Conservation (phyloP, 2,329 filamentous ascomycete genomes). For the Penicillium freii region DNA sequence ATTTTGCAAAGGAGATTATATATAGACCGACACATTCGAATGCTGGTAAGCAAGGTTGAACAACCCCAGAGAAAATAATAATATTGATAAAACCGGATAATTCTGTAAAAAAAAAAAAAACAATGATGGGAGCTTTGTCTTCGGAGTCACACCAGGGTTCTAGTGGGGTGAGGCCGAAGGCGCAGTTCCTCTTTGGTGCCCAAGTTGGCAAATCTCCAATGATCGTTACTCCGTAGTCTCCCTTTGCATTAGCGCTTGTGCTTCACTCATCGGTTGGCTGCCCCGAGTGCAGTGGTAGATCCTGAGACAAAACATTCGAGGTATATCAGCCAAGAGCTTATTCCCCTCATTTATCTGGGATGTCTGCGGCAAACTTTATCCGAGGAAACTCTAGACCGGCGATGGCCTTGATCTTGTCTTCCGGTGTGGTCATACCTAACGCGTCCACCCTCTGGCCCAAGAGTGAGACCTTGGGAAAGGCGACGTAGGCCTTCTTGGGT, state of each 20-base stretch:
- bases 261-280: not conserved
- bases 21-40: not conserved
- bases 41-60: not conserved
- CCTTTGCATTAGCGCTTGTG: not conserved
- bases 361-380: too few species aligned
- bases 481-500: too few species aligned
- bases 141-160: not conserved
- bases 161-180: not conserved
- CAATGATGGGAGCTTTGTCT: not conserved
- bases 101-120: not conserved
- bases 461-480: too few species aligned
- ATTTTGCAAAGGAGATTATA: not conserved
- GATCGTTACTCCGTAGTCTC: not conserved
- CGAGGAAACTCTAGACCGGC: too few species aligned
- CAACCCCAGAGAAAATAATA: too few species aligned
- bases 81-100: not conserved
- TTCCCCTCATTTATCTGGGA: not conserved
- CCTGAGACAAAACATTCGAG: not conserved
- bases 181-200: constrained; percentile 3
- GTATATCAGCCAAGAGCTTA: not conserved
- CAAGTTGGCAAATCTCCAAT: not conserved
- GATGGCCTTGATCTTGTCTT: too few species aligned
- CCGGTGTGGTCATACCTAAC: too few species aligned
- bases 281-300: not conserved
- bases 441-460: too few species aligned